Base-by-base conservation (phyloP, 352 stramenopile genomes). In the Globisporangium paddicum region DNA sequence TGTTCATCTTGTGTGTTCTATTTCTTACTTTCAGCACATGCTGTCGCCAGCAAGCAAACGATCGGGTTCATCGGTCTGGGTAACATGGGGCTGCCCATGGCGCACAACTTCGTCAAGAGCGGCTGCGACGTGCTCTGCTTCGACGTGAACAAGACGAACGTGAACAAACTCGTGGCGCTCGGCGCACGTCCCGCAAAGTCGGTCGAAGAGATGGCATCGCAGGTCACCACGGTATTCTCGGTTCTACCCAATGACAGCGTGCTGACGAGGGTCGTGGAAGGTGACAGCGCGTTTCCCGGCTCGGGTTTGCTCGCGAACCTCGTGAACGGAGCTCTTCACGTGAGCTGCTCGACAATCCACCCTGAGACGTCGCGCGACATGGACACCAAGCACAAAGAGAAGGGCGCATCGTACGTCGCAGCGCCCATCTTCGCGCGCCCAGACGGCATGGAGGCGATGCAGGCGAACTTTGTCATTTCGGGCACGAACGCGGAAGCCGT, bases 41-140 rank as follows among this genome's bases (percentile, higher is more conserved):
- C 26, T 16, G 16, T 26, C 28, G 47, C 28, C 14, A n/a, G n/a
- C 41, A 54, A 46, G 21, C 45, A 53, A 23, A 48, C 47, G 11
- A 59, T 97, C 19, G 90, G 87, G 21, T 97, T 97, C 70, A 81
- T 98, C 28, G 90, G 93, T 6, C 71, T 98, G 11, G 93, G 93
- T 25, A 96, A 97, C 64, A 98, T 98, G 90, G 91, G 90, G 0
- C 69, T 87, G 45, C 89, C 85, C 13, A 98, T 98, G 93, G 82
- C 84, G 35, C 69, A 80, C 55, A 97, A 98, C 70, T 63, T 96
- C 35, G 56, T 97, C 28, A 81, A 89, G 54, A 86, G 72, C 14
- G 80, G 69, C 23, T 63, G 73, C 34, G 63, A 82, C 26, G 59
- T 82, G 23, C 59, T 93, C 32, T 88, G 80, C 56, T 93, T 87